These are phyloP conservation scores for Eucommia ulmoides DNA, from an alignment of 257 asterid genomes.

Conservation along the genomic window DNA sequence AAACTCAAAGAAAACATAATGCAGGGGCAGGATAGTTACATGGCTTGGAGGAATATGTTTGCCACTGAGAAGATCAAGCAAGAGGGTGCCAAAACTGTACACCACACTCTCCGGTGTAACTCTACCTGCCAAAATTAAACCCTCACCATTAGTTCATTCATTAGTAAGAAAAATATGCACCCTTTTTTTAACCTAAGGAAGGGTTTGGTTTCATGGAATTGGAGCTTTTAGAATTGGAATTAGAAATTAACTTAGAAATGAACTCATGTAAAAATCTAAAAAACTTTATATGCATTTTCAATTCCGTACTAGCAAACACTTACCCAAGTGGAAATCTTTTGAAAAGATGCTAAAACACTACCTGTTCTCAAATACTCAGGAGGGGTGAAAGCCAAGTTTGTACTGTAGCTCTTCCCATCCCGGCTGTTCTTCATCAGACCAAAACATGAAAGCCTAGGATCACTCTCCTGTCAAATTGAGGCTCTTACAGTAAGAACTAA, in stretches of 20 bases:
- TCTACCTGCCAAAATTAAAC: conserved; percentile 24
- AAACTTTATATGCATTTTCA: too few relatives aligned
- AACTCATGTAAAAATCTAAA: too few relatives aligned
- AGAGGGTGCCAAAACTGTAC: conserved; percentile 40
- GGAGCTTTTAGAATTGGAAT: too few relatives aligned
- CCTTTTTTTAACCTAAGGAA: neutral
- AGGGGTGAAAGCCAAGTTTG: conserved; percentile 38
- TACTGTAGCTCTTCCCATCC: conserved; percentile 41
- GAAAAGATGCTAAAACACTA: too few relatives aligned
- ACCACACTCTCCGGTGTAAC: conserved; percentile 34
- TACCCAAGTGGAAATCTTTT: too few relatives aligned
- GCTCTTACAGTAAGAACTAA: conserved; percentile 2
- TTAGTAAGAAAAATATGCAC: neutral
- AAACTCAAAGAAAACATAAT: too few relatives aligned
- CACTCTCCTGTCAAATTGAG: conserved; percentile 21
- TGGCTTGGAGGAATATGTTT: conserved; percentile 45
- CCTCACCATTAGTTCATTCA: conserved; percentile 1
- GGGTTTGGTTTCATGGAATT: too few relatives aligned
- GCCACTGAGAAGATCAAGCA: conserved; percentile 46
- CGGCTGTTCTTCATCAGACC: conserved; percentile 43
- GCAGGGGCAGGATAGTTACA: conserved; percentile 21
- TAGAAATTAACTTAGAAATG: too few relatives aligned
- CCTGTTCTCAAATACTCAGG: conserved; percentile 41
- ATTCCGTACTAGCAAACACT: too few relatives aligned
- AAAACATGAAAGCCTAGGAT: conserved; percentile 42